Percentiles rank a stretch among this genome's conserved stretches.
These are phyloP conservation scores for Cordyceps cateniannulata DNA, from an alignment of 2,329 filamentous ascomycete genomes.

Conservation along the genomic window DNA sequence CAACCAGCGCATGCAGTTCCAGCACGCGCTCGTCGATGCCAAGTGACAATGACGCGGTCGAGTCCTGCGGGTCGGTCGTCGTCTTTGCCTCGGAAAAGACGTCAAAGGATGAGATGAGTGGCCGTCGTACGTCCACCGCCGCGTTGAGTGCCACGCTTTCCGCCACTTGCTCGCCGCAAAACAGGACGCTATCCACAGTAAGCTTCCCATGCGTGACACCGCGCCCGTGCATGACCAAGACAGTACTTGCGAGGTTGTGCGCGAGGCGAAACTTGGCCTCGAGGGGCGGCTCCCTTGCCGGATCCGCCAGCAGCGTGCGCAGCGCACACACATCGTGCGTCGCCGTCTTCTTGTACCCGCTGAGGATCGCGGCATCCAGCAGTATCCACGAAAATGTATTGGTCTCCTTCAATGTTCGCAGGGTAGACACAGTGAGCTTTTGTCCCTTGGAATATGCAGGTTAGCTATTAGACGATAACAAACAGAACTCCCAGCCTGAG, in stretches of 20 bases:
- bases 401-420: too few relatives aligned
- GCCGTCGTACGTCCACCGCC: slow-evolving; percentile 58
- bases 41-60: slow-evolving; percentile 35
- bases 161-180: slow-evolving; percentile 41
- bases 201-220: slow-evolving; percentile 67
- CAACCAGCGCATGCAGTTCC: slow-evolving; percentile 67
- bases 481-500: too few relatives aligned
- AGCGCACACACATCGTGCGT: slow-evolving; percentile 48
- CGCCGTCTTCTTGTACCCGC: slow-evolving; percentile 42
- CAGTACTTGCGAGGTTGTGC: slow-evolving; percentile 63
- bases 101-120: slow-evolving; percentile 68
- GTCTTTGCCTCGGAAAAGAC: slow-evolving; percentile 44
- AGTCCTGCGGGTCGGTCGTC: slow-evolving; percentile 32
- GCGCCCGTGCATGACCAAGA: slow-evolving; percentile 66
- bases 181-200: slow-evolving; percentile 59
- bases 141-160: slow-evolving; percentile 34
- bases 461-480: too few relatives aligned
- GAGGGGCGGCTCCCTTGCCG: slow-evolving; percentile 56
- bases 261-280: slow-evolving; percentile 73
- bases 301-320: slow-evolving; percentile 43
- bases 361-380: slow-evolving; percentile 36
- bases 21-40: slow-evolving; percentile 48
- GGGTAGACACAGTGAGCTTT: too few relatives aligned
- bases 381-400: too few relatives aligned
- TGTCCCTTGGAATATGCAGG: too few relatives aligned